Conservation (phyloP, 805 yeast genomes). For the Nakazawaea sp. region DNA sequence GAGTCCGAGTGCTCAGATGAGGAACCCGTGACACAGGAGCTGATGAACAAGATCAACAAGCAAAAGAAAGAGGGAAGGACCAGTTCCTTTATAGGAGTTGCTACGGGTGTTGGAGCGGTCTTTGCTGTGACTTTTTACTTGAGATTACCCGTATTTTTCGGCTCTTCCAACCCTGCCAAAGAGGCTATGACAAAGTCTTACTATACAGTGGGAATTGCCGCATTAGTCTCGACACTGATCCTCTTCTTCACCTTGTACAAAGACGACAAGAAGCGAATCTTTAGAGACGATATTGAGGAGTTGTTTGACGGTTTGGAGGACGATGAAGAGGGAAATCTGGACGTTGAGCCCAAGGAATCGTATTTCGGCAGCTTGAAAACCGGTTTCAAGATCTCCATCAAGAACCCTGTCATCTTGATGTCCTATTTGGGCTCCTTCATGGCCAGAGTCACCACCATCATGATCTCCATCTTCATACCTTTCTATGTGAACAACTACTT, state of each 20-base stretch:
- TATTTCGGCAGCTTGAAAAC: slow-evolving; percentile 35
- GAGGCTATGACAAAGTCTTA: slow-evolving; percentile 42
- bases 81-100: slow-evolving; percentile 55
- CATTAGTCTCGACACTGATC: slow-evolving; percentile 30
- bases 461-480: slow-evolving; percentile 56
- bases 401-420: slow-evolving; percentile 39
- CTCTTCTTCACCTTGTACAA: slow-evolving; percentile 40
- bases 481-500: slow-evolving; percentile 53
- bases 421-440: slow-evolving; percentile 59
- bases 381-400: slow-evolving; percentile 41
- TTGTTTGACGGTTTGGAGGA: slow-evolving; percentile 24
- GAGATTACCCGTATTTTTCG: slow-evolving; percentile 49
- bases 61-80: slow-evolving; percentile 41
- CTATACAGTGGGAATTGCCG: slow-evolving; percentile 35
- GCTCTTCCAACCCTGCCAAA: slow-evolving; percentile 30
- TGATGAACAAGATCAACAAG: slow-evolving; percentile 16
- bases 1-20: background rate
- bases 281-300: slow-evolving; percentile 22
- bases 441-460: slow-evolving; percentile 57
- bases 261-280: slow-evolving; percentile 26
- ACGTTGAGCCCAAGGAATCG: slow-evolving; percentile 13
- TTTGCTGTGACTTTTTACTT: slow-evolving; percentile 49
- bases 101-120: slow-evolving; percentile 63
- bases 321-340: slow-evolving; percentile 19
- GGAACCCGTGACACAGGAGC: slow-evolving; percentile 10